A percentile compares a stretch with the other conserved stretches of the same genome.
phyloP scores from a whole-genome alignment of 1,284 basidiomycete genomes.

The Cutaneotrichosporon cutaneum region DNA sequence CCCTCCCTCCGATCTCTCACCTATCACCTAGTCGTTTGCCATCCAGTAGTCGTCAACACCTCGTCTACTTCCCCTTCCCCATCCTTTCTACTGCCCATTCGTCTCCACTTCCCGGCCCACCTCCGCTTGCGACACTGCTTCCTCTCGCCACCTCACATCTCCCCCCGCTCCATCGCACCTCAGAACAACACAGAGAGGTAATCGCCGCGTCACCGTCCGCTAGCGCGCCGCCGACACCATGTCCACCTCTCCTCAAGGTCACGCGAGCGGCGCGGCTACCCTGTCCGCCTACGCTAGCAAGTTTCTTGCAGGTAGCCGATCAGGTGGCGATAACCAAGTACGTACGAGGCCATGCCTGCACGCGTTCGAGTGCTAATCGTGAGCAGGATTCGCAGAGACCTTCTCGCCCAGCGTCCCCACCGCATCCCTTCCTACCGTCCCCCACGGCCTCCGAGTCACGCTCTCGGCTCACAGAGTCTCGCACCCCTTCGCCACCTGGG shows the following conservation, averaged over 20 bases:
- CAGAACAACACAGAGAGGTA: not conserved
- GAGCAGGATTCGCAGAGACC: not conserved
- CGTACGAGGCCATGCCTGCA: not conserved
- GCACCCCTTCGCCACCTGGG: constrained; percentile 30
- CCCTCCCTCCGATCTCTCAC: not conserved
- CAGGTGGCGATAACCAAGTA: constrained; percentile 12
- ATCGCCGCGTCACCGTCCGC: not conserved
- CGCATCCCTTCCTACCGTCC: constrained; percentile 47
- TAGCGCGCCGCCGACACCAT: constrained; percentile 3
- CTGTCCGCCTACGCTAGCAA: constrained; percentile 45
- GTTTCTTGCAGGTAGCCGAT: constrained; percentile 35
- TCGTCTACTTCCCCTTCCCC: not conserved
- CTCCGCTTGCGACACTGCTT: not conserved
- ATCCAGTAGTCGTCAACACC: not conserved
- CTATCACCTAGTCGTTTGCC: not conserved
- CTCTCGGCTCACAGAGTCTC: constrained; percentile 32
- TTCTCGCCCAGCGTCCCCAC: constrained; percentile 16
- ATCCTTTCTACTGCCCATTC: not conserved
- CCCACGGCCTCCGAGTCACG: constrained; percentile 36
- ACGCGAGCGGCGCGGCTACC: constrained; percentile 22
- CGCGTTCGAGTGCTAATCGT: not conserved
- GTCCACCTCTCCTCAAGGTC: constrained; percentile 2
- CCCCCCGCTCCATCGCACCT: not conserved
- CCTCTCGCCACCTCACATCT: not conserved
- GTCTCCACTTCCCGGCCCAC: not conserved